phyloP scores from a whole-genome alignment of 208 protist species.

The Crithidia brevicula region DNA sequence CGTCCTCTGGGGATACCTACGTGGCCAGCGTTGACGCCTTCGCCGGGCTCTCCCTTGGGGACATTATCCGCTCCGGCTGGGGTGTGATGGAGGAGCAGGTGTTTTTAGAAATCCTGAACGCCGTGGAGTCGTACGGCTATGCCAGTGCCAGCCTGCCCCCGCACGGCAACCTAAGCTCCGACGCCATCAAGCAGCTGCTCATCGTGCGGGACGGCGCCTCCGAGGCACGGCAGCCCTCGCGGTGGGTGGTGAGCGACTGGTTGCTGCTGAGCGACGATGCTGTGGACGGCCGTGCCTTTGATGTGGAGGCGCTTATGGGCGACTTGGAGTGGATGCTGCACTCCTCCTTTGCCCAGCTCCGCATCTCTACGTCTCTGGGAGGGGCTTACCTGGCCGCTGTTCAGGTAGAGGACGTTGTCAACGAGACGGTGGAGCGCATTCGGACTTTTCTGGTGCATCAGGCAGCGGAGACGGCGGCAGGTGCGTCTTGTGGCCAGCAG shows the following conservation, averaged over 20 bases:
- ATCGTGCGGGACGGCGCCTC: conserved; percentile 67
- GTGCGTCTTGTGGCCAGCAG: too few relatives aligned
- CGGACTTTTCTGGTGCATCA: conserved; percentile 32
- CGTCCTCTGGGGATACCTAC: conserved; percentile 48
- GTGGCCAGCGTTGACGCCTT: conserved; percentile 74
- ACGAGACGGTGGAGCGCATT: conserved; percentile 69
- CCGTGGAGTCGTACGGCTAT: conserved; percentile 67
- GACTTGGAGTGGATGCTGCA: conserved; percentile 85
- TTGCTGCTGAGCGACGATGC: conserved; percentile 42
- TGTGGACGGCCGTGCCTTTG: conserved; percentile 7
- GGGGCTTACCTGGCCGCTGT: conserved; percentile 44
- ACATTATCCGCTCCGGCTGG: conserved; percentile 85
- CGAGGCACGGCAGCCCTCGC: conserved; percentile 54
- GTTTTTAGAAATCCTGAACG: conserved; percentile 69
- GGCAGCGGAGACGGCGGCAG: neutral
- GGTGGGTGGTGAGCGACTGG: conserved; percentile 90
- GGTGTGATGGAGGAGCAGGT: conserved; percentile 69
- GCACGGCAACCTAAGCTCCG: conserved; percentile 77
- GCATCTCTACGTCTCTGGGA: conserved; percentile 47
- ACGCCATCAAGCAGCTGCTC: conserved; percentile 69
- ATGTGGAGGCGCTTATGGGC: conserved; percentile 37
- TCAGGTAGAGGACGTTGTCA: conserved; percentile 69
- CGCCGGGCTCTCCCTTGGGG: conserved; percentile 75
- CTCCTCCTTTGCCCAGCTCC: conserved; percentile 77
- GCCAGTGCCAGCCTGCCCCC: conserved; percentile 49